Evolutionary conservation across 169 alveolate species (phyloP).

Genomic region (Neospora caninum): DNA sequence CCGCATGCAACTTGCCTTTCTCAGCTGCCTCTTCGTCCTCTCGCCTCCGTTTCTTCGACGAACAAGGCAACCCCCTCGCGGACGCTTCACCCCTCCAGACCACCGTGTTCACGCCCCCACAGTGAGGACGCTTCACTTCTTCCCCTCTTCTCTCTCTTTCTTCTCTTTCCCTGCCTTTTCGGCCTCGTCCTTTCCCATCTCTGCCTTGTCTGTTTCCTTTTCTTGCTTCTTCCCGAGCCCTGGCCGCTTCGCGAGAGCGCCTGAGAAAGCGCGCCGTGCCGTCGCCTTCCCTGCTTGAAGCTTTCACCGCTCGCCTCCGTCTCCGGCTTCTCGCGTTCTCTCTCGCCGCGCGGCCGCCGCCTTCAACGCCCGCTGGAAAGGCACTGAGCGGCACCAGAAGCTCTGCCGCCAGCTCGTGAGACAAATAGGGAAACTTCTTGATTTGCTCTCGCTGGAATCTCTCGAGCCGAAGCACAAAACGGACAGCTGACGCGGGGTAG

Average conservation of each 20-base stretch:
- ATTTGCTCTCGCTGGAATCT: conserved; percentile 37
- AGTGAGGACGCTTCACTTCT: not conserved
- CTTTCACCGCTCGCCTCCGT: not conserved
- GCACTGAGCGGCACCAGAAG: not conserved
- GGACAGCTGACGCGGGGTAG: conserved; percentile 53
- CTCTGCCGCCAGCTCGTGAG: conserved; percentile 54
- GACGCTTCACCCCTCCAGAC: not conserved
- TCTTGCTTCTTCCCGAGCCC: not conserved
- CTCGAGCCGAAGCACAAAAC: conserved; percentile 35
- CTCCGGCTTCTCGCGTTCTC: not conserved
- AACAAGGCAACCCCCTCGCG: too few species aligned
- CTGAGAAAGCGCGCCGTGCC: too few species aligned
- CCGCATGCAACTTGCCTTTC: not conserved
- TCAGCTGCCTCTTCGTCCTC: not conserved
- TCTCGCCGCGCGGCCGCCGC: not conserved
- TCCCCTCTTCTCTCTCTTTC: not conserved
- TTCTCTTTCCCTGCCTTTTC: not conserved
- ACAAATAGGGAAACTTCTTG: conserved; percentile 47
- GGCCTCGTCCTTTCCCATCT: not conserved
- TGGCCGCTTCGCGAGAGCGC: not conserved
- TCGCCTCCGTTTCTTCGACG: not conserved
- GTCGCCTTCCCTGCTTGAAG: too few species aligned
- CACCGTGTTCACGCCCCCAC: not conserved
- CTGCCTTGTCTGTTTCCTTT: not conserved
- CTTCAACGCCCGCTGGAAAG: not conserved